Conservation (phyloP, 2,329 filamentous ascomycete genomes). For the Ilyonectria destructans region DNA sequence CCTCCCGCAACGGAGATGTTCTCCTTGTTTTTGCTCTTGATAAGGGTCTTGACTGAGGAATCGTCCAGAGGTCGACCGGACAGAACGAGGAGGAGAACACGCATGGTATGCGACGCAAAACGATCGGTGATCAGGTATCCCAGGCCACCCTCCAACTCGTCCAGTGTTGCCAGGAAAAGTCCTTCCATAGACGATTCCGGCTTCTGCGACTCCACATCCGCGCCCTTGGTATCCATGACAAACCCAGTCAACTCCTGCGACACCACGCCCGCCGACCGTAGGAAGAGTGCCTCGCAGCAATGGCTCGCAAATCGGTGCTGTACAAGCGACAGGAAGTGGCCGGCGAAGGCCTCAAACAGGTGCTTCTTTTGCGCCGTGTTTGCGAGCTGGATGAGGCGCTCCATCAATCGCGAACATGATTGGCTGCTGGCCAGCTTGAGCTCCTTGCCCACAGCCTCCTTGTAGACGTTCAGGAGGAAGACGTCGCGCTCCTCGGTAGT, state of each 20-base stretch:
- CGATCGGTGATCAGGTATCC: constrained; percentile 87
- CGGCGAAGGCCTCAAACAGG: constrained; percentile 87
- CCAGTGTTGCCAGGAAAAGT: constrained; percentile 85
- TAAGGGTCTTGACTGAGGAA: constrained; percentile 77
- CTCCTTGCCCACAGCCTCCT: constrained; percentile 92
- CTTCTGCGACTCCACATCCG: constrained; percentile 60
- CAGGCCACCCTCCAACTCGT: constrained; percentile 90
- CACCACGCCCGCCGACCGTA: constrained; percentile 85
- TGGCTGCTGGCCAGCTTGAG: constrained; percentile 97
- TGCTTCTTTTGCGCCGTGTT: constrained; percentile 86
- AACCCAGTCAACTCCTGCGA: constrained; percentile 77
- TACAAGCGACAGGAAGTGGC: constrained; percentile 90
- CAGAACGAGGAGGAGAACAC: constrained; percentile 88
- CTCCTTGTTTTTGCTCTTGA: constrained; percentile 95
- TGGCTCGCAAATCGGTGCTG: constrained; percentile 98
- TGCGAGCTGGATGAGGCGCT: constrained; percentile 89
- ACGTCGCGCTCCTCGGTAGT: constrained; percentile 79
- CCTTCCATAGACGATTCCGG: constrained; percentile 82
- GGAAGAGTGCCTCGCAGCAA: constrained; percentile 95
- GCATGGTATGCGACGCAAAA: constrained; percentile 92
- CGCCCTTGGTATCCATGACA: constrained; percentile 62
- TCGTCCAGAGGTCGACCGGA: constrained; percentile 86
- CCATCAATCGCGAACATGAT: constrained; percentile 93
- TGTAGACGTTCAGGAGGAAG: constrained; percentile 87
- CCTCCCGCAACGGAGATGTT: constrained; percentile 76